Evolutionary conservation across 208 protist species (phyloP).

Genomic region (Acanthamoeba healyi): DNA sequence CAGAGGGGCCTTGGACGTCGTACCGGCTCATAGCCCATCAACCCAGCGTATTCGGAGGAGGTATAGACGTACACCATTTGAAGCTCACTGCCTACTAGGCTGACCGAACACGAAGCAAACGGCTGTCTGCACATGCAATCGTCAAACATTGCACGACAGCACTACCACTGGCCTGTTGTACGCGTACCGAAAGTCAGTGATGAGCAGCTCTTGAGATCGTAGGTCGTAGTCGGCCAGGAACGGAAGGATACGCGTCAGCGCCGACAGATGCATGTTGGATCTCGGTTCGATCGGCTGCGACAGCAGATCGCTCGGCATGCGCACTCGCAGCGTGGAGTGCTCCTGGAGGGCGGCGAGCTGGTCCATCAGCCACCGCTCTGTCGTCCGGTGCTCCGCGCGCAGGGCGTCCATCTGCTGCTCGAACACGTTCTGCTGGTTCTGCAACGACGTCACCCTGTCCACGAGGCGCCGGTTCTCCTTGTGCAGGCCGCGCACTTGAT

Average conservation of each 20-base stretch:
- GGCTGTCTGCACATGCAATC: too few relatives aligned
- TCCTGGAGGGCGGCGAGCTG: not conserved
- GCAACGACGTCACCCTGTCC: not conserved
- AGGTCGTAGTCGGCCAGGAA: not conserved
- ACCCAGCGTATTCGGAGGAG: not conserved
- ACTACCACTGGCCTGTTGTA: too few relatives aligned
- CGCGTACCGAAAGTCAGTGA: not conserved
- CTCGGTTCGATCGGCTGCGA: not conserved
- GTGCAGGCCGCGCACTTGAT: not conserved
- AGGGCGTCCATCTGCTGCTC: not conserved
- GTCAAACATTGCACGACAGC: not conserved
- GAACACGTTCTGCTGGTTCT: not conserved
- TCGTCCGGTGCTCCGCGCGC: not conserved
- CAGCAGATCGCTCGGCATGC: not conserved
- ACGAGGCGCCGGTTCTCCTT: not conserved
- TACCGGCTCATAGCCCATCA: not conserved
- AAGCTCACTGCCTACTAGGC: not conserved
- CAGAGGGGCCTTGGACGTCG: too few relatives aligned
- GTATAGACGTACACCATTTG: not conserved
- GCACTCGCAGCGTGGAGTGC: not conserved
- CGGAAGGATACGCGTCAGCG: not conserved
- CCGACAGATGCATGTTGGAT: too few relatives aligned
- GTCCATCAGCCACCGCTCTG: not conserved
- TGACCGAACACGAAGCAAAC: not conserved
- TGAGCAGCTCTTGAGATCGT: not conserved